Conservation (phyloP, 106 monocot genomes). For the Chionographis japonica region DNA sequence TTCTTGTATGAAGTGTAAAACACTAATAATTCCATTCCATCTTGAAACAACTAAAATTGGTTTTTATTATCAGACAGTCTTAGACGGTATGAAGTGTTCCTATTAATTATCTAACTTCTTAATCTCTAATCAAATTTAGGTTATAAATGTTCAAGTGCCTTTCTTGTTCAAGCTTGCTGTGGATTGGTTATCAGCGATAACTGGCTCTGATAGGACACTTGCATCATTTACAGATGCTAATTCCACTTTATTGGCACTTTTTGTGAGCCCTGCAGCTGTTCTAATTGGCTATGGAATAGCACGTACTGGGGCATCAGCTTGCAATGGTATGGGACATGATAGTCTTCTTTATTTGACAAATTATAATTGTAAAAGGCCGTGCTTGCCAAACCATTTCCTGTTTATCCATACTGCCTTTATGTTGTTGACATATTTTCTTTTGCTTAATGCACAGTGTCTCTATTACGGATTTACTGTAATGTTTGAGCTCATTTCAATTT, state of each 20-base stretch:
- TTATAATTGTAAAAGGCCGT: background rate
- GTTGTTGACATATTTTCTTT: background rate
- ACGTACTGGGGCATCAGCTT: constrained; percentile 80
- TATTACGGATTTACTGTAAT: background rate
- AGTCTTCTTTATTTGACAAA: constrained; percentile 3
- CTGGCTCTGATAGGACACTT: constrained; percentile 47
- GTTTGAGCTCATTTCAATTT: constrained; percentile 5
- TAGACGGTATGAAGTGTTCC: background rate
- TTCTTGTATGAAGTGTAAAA: no score
- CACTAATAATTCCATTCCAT: no score
- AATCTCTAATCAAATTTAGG: constrained; percentile 37
- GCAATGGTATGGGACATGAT: constrained; percentile 65
- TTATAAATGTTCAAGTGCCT: constrained; percentile 99
- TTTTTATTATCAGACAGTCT: no score
- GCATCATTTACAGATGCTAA: constrained; percentile 73
- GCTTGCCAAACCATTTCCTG: background rate
- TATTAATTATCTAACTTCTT: constrained; percentile 18
- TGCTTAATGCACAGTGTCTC: background rate
- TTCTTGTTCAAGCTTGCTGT: constrained; percentile 98
- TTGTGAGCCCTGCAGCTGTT: constrained; percentile 87
- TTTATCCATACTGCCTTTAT: background rate
- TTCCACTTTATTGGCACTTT: constrained; percentile 78
- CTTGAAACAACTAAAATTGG: no score
- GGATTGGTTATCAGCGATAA: constrained; percentile 84
- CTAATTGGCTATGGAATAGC: constrained; percentile 97